These are phyloP conservation scores for Oidium heveae DNA, from an alignment of 2,329 filamentous ascomycete species.

Conservation along the genomic window DNA sequence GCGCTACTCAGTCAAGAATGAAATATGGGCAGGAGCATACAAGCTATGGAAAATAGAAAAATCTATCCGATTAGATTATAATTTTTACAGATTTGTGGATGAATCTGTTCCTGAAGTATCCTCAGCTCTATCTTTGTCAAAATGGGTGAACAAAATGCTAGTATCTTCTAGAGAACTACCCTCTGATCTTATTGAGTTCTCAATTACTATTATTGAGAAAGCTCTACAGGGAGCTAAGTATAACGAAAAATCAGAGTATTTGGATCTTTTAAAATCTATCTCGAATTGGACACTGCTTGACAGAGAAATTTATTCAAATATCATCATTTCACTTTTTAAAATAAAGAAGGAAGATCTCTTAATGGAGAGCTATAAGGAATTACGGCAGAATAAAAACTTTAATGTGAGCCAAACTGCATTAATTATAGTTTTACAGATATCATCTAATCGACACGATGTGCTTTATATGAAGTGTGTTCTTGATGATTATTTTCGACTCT, in stretches of 20 bases:
- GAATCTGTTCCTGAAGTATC: constrained; percentile 1
- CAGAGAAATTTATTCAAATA: constrained; percentile 5
- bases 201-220: constrained; percentile 4
- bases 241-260: constrained; percentile 4
- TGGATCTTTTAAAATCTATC: constrained; percentile 6
- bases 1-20: constrained; percentile 6
- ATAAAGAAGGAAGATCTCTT: constrained; percentile 6
- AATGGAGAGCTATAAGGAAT: constrained; percentile 8
- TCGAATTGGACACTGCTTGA: constrained; percentile 6
- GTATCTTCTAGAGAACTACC: not conserved
- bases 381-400: constrained; percentile 3
- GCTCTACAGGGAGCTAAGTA: constrained; percentile 4
- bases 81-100: constrained; percentile 5
- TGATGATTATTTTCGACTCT: constrained; percentile 15
- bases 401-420: constrained; percentile 7
- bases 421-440: constrained; percentile 12
- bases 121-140: constrained; percentile 3
- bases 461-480: constrained; percentile 16
- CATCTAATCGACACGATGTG: constrained; percentile 12
- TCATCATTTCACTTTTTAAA: constrained; percentile 5
- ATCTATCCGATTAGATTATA: not conserved
- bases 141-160: constrained; percentile 5
- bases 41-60: constrained; percentile 5
- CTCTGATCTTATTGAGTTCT: constrained; percentile 4
- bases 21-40: constrained; percentile 8